Base-by-base conservation (phyloP, 2,329 filamentous ascomycete genomes). In the Penicillium sp. region DNA sequence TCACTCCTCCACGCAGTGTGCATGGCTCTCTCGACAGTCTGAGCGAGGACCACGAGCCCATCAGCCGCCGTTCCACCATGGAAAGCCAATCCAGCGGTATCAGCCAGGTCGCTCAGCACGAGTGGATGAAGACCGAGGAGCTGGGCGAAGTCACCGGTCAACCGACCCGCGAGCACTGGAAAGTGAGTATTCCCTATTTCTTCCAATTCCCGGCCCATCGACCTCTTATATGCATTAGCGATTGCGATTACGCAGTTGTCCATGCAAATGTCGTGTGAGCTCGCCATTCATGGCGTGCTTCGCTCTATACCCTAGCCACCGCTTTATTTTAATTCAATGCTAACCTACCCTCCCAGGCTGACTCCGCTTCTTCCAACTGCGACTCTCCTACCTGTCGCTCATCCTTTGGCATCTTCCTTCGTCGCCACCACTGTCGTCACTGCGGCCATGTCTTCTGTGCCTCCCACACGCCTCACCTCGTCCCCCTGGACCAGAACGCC, bases 381-480 rank as follows among this genome's bases (percentile, higher is more conserved):
- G 82, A 83, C 66, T 81, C 80, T 9, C 78, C 80, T 3, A 79
- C 81, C 54, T 88, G 85, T 71, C 78, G 80, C 47, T 79, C 79
- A 40, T 77, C 79, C 18, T 88, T 88, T 67, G 80, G 81, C 43
- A 77, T 86, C 66, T 84, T 85, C 71, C 77, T 82, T 47, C 83
- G 85, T 47, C 83, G 84, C 54, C 85, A 88, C 66, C 85, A 88
- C 71, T 88, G 85, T 71, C 82, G 85, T 54, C 84, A 86, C 63
- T 88, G 85, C 62, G 85, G 85, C 42, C 81, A 86, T 63, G 81
- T 88, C 64, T 87, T 86, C 67, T 88, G 85, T 73, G 79, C 80
- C 56, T 76, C 79, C 32, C 85, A 88, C 73, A 82, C 81, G 47
- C 75, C 78, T 43, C 77, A 81, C 65, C 71, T 75, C 46, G 82